phyloP scores from a whole-genome alignment of 805 yeast species.

The Yamadazyma kitorensis region DNA sequence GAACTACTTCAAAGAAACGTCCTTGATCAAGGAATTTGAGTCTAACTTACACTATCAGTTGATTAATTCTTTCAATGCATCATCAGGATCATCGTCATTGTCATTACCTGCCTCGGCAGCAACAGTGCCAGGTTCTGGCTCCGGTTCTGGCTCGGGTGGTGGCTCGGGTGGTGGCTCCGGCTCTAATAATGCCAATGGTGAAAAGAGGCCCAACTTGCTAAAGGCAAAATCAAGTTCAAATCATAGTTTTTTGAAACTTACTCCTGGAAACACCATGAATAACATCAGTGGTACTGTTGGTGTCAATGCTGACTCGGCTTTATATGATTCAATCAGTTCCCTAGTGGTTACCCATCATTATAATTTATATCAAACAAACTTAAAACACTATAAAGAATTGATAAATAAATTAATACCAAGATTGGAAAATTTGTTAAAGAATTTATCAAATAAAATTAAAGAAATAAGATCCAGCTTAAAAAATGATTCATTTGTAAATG shows the following conservation, averaged over 20 bases:
- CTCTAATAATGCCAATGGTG: too few relatives aligned
- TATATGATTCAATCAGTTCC: conserved; percentile 18
- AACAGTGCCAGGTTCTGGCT: conserved; percentile 3
- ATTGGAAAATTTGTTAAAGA: conserved; percentile 33
- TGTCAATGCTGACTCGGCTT: conserved; percentile 2
- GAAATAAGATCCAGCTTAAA: conserved; percentile 39
- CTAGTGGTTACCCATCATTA: conserved; percentile 35
- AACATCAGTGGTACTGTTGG: too few relatives aligned
- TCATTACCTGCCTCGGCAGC: conserved; percentile 1
- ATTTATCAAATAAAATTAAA: conserved; percentile 36
- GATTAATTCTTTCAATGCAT: conserved; percentile 30
- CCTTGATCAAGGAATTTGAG: conserved; percentile 48
- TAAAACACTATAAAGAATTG: conserved; percentile 31
- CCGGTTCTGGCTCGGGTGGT: too few relatives aligned
- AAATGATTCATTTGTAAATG: conserved; percentile 41
- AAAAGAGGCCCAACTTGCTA: conserved; percentile 21
- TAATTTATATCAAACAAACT: conserved; percentile 21
- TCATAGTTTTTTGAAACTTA: conserved; percentile 3
- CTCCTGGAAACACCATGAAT: too few relatives aligned
- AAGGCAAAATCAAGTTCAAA: conserved; percentile 22
- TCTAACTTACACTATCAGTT: conserved; percentile 36
- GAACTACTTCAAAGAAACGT: conserved; percentile 39
- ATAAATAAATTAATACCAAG: conserved; percentile 32
- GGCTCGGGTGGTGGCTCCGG: too few relatives aligned
- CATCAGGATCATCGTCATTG: neutral